These are phyloP conservation scores for Eucalyptus pumila DNA, from an alignment of 345 rosid species.

Conservation along the genomic window DNA sequence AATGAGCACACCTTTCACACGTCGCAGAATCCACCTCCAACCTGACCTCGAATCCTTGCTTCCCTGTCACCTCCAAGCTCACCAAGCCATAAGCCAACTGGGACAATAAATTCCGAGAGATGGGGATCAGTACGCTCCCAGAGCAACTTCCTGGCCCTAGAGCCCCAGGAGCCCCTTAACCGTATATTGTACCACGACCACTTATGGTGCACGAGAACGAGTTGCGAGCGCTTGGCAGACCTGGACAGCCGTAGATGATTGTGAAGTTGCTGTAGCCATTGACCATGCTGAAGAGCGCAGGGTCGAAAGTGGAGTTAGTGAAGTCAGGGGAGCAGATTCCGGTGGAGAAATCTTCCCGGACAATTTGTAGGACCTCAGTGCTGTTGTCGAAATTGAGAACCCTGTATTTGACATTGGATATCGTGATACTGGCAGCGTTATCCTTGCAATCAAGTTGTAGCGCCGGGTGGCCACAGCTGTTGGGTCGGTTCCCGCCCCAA, in stretches of 20 bases:
- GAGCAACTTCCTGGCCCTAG: neutral
- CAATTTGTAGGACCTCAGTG: neutral
- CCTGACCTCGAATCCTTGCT: neutral
- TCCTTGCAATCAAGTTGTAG: conserved; percentile 3
- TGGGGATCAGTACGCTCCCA: conserved; percentile 1
- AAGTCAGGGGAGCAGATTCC: neutral
- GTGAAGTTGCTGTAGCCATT: neutral
- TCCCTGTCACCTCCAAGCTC: neutral
- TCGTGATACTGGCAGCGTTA: neutral
- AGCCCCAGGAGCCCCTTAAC: neutral
- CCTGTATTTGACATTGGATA: neutral
- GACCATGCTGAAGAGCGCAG: neutral
- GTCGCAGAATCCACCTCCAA: neutral
- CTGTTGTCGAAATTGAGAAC: neutral
- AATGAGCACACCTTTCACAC: neutral
- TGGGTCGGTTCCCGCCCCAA: conserved; percentile 6
- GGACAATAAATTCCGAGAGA: neutral
- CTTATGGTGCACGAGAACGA: neutral
- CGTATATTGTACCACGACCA: neutral
- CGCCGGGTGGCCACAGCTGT: conserved; percentile 8
- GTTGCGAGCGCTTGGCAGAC: fast-evolving
- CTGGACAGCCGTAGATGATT: neutral
- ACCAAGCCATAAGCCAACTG: neutral
- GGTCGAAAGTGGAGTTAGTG: conserved; percentile 3
- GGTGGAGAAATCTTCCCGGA: neutral